Base-by-base conservation (phyloP, 305 asterid species). In the Fraxinus baroniana region DNA sequence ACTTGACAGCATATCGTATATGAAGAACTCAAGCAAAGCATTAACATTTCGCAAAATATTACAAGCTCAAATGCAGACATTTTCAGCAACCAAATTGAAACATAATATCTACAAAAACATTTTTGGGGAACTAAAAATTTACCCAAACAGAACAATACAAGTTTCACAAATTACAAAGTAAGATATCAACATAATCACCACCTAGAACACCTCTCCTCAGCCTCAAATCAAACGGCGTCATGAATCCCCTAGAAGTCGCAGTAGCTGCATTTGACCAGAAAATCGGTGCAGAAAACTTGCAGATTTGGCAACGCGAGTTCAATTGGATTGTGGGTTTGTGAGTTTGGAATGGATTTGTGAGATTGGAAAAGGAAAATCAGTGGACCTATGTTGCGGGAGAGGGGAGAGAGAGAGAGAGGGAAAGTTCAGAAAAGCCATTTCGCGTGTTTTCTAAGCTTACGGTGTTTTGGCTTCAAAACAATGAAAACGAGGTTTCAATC, bases 221-320 rank as follows among this genome's bases (percentile, higher is more conserved):
- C 41, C 83, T 82, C 78, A 88, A 85, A 64, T 88, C 71, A 35
- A 87, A 85, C 49, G 94, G 89, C 83, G 92, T 84, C 77, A 90
- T 83, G 62, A 92, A 88, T 2, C 94, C 92, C 82, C 92, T 86
- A 10, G 94, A 91, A 52, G 89, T 88, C 87, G 89, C 90, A 77
- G 74, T 57, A 18, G 85, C 85, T 26, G 81, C 86, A 87, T 85
- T 88, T 55, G 41, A 41, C 9, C 76, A 62, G 75, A 57, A 30
- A 76, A 76, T 24, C 72, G 46, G 46, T 41, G 57, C 15, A 70
- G 35, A 70, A 70, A 3, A 12, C 30, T 70, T 10, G 30, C 22
- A n/a, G n/a, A n/a, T n/a, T n/a, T n/a, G n/a, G n/a, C n/a, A n/a
- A n/a, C n/a, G n/a, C n/a, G n/a, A n/a, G n/a, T n/a, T n/a, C n/a